Evolutionary conservation across 495 filamentous ascomycete genomes (phyloP), one percentile per base, ranked within the genome.

Genomic region (Neurospora terricola): DNA sequence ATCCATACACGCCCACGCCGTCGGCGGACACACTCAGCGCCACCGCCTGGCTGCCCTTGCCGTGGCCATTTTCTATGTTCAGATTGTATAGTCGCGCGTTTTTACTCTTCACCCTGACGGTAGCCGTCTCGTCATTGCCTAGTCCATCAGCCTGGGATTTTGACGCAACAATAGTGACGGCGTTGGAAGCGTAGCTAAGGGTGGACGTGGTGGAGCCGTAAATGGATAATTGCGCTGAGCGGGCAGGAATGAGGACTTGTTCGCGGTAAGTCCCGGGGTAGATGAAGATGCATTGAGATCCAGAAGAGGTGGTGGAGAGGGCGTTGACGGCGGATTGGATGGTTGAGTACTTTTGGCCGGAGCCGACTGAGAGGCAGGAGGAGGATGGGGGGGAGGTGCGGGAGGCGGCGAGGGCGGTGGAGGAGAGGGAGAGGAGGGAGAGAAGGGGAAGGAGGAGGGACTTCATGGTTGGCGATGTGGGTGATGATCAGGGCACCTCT

Each of bases 71-170:
- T 34, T 79, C 81, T 11, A 91, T 76, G 76, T 91, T 88, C 77
- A 91, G 78, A 73, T 91, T 91, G 78, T 91, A 91, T 59, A 91
- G 76, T 45, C 84, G 84, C n/a, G 89, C 78, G 38, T 84, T 84
- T 2, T 74, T 73, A 37, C 86, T 78, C 69, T 83, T 85, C 42
- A 88, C 88, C 10, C 89, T 80, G 37, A 91, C 78, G 6, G 90
- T 90, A 1, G 81, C 88, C 14, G 85, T 87, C 72, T 78, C 76
- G 75, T 87, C 86, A 72, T 85, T 78, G 70, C 80, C 72, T 23
- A 81, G 79, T 0, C 85, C 85, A 14, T 81, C 72, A 8, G 83
- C 83, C 69, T 86, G 83, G 72, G 80, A 80, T 37, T 81, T 73
- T n/a, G n/a, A n/a, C n/a, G 83, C 78, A 7, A 86, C 88, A 72